Evolutionary conservation across 768 basidiomycete species (phyloP).

Genomic region (Holtermanniella nyarrowii): DNA sequence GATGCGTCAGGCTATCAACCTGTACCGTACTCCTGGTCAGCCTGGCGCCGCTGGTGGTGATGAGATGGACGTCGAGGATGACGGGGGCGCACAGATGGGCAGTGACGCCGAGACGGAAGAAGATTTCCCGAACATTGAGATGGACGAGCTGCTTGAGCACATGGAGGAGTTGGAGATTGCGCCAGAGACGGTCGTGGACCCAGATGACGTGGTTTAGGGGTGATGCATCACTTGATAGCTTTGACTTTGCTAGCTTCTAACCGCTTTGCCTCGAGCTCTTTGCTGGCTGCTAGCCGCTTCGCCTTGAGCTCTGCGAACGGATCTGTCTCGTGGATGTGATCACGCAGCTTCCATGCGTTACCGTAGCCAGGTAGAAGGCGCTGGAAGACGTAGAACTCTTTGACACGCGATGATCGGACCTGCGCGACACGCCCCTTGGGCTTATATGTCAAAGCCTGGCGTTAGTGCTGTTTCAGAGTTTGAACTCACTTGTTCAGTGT

Average conservation of each 20-base stretch:
- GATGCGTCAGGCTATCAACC: constrained; percentile 70
- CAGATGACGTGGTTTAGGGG: not conserved
- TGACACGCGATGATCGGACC: not conserved
- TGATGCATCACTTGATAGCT: not conserved
- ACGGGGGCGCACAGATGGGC: constrained; percentile 23
- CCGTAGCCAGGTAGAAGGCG: not conserved
- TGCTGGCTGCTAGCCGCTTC: not conserved
- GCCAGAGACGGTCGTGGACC: constrained; percentile 13
- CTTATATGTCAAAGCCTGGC: not conserved
- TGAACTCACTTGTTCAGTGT: not conserved
- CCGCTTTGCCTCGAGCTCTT: not conserved
- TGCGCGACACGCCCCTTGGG: not conserved
- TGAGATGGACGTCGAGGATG: constrained; percentile 35
- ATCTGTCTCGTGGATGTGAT: not conserved
- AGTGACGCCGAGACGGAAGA: constrained; percentile 52
- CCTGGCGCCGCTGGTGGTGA: not conserved
- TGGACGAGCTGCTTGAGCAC: constrained; percentile 80
- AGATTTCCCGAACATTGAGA: constrained; percentile 77
- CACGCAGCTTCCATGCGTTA: not conserved
- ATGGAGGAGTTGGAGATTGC: constrained; percentile 80
- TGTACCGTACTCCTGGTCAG: constrained; percentile 57
- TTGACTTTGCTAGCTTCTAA: too few relatives aligned
- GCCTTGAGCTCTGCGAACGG: not conserved
- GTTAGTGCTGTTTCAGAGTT: not conserved
- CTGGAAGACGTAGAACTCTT: not conserved